Base-by-base conservation (phyloP, 2,329 filamentous ascomycete genomes). In the Bertia moriformis region DNA sequence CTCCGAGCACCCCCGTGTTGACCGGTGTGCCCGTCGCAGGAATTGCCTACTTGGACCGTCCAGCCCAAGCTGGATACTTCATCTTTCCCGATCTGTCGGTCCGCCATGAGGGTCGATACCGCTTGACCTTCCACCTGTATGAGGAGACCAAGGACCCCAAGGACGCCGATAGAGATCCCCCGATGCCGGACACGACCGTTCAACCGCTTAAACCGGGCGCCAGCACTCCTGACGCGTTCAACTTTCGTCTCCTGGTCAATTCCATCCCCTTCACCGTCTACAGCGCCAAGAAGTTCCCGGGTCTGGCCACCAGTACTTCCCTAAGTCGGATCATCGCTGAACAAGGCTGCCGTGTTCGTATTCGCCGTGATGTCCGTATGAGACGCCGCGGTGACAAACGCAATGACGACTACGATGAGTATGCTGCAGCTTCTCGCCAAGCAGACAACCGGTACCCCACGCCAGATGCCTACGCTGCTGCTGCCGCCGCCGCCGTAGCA, bases 251-350 rank as follows among this genome's bases (percentile, higher is more conserved):
- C 62, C 86, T 94, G 57, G 83, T 95, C 50, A 87, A 89, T 65
- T 93, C 91, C 0, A 63, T 71, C 12, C 77, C 84, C 0, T 96
- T 98, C 57, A 78, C 75, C 38, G 91, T 96, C 32, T 96, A 73
- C 65, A 95, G 88, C 50, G 91, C 91, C 39, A 98, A 96, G 77
- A 96, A 95, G 65, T 98, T 98, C 63, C 91, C 91, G 14, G 91
- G 89, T 14, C 66, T 96, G 42, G 81, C 83, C 35, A 85, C 91
- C 57, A 95, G 87, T 62, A 98, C 91, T 0, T 66, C 73, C 12
- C 67, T 96, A 38, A 95, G 88, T 60, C 82, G 88, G 45, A 82
- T 85, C 24, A 87, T 98, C 33, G 88, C 89, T 14, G 89, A 98
- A 58, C 91, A 98, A 60, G 91, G 91, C 42, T 96, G 91, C 58